Percentiles rank a stretch among this genome's conserved stretches.
phyloP scores from a whole-genome alignment of 2,329 filamentous ascomycete genomes.

The Neonectria faginata region DNA sequence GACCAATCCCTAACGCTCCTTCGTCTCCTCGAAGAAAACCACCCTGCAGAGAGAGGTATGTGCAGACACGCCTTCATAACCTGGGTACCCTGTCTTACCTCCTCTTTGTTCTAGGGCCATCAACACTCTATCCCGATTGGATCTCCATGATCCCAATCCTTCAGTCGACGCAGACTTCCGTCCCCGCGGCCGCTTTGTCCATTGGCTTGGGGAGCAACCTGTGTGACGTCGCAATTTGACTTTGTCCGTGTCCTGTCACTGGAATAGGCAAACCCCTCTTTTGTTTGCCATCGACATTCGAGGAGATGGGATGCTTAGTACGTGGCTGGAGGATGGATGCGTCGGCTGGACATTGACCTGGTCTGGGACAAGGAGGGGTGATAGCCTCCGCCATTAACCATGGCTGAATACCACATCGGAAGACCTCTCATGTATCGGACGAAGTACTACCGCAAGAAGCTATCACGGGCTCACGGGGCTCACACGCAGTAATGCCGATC shows the following conservation, averaged over 20 bases:
- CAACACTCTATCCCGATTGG: slow-evolving; percentile 31
- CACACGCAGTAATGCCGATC: slow-evolving; percentile 27
- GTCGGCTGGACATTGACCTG: neutral
- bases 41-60: neutral
- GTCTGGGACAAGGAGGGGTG: neutral
- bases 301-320: neutral
- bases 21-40: neutral
- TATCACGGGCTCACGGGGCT: neutral
- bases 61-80: slow-evolving; percentile 8
- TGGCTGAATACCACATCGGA: neutral
- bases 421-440: too few species aligned
- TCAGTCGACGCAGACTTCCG: slow-evolving; percentile 24
- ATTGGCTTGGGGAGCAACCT: slow-evolving; percentile 34
- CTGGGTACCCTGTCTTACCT: slow-evolving; percentile 1
- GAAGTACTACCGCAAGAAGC: neutral
- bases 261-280: slow-evolving; percentile 14
- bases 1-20: neutral
- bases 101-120: slow-evolving; percentile 16
- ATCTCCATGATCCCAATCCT: slow-evolving; percentile 14
- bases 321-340: neutral
- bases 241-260: slow-evolving; percentile 9
- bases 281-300: neutral
- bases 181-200: slow-evolving; percentile 13
- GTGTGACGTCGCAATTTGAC: slow-evolving; percentile 34
- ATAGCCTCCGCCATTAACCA: neutral